These are phyloP conservation scores for Clavispora fructus DNA, from an alignment of 805 yeast genomes.

Conservation along the genomic window DNA sequence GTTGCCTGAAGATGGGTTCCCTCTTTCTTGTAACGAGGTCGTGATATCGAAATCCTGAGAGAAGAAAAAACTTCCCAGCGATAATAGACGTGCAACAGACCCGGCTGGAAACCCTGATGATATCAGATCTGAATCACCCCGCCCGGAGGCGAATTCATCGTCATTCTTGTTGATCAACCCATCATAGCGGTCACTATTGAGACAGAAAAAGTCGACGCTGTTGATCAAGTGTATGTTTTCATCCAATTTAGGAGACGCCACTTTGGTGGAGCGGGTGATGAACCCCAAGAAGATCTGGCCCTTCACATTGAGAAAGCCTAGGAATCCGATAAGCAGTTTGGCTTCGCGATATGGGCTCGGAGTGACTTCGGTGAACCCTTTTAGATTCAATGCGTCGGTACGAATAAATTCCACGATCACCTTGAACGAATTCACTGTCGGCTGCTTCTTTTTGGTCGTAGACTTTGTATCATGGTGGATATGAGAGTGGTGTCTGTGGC, in stretches of 20 bases:
- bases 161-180: conserved; percentile 17
- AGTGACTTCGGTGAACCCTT: conserved; percentile 41
- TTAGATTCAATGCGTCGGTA: conserved; percentile 31
- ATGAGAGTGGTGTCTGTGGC: conserved; percentile 14
- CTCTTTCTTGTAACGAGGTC: conserved; percentile 41
- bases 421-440: conserved; percentile 14
- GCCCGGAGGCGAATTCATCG: conserved; percentile 6
- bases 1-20: conserved; percentile 17
- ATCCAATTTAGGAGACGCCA: conserved; percentile 54
- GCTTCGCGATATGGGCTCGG: conserved; percentile 19
- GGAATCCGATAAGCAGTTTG: conserved; percentile 44
- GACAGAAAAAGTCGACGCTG: conserved; percentile 62
- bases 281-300: conserved; percentile 53
- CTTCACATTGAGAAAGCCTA: conserved; percentile 57
- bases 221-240: conserved; percentile 50
- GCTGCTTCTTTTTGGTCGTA: conserved; percentile 15
- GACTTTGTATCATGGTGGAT: conserved; percentile 17
- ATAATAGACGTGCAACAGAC: conserved; percentile 40
- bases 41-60: conserved; percentile 44
- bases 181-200: conserved; percentile 55
- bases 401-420: conserved; percentile 51
- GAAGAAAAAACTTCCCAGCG: conserved; percentile 46
- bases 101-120: conserved; percentile 33
- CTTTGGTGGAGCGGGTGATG: conserved; percentile 47
- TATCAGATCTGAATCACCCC: conserved; percentile 14